Conservation (phyloP, 257 asterid genomes). For the Eucommia ulmoides region DNA sequence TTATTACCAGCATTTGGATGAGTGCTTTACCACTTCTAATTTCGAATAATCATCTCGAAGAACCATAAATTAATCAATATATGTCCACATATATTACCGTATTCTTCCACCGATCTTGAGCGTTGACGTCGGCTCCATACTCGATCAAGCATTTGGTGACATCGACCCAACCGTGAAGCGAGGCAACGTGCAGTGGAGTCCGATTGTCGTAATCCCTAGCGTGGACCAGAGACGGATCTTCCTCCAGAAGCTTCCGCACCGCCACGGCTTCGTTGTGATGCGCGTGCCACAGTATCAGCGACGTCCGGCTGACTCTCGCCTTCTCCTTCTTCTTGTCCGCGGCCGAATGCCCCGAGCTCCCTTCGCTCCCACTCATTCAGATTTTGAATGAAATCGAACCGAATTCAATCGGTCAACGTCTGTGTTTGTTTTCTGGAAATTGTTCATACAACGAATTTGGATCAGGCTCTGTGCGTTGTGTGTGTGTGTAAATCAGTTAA, state of each 20-base stretch:
- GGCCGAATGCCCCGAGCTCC: constrained; percentile 32
- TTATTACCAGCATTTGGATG: too few species aligned
- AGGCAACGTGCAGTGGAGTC: constrained; percentile 94
- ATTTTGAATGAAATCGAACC: too few species aligned
- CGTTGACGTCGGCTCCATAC: constrained; percentile 78
- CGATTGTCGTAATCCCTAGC: constrained; percentile 84
- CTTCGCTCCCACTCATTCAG: constrained; percentile 91
- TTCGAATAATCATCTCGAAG: neutral
- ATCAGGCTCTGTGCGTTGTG: too few species aligned
- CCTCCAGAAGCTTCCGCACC: constrained; percentile 76
- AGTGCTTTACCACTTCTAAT: neutral
- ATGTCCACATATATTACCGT: constrained; percentile 25
- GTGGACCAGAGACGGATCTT: constrained; percentile 66
- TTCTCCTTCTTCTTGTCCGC: constrained; percentile 41
- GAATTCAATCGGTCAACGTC: too few species aligned
- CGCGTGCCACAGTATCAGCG: constrained; percentile 85
- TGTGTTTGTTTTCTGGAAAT: too few species aligned
- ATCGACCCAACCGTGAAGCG: constrained; percentile 92
- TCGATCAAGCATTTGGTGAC: constrained; percentile 67
- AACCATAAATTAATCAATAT: neutral
- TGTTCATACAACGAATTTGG: too few species aligned
- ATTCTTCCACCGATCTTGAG: constrained; percentile 97
- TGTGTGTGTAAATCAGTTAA: too few species aligned
- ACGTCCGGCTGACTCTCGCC: constrained; percentile 82
- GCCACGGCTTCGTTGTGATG: constrained; percentile 78